phyloP scores from a whole-genome alignment of 2,329 filamentous ascomycete genomes.

The Neonectria hederae region DNA sequence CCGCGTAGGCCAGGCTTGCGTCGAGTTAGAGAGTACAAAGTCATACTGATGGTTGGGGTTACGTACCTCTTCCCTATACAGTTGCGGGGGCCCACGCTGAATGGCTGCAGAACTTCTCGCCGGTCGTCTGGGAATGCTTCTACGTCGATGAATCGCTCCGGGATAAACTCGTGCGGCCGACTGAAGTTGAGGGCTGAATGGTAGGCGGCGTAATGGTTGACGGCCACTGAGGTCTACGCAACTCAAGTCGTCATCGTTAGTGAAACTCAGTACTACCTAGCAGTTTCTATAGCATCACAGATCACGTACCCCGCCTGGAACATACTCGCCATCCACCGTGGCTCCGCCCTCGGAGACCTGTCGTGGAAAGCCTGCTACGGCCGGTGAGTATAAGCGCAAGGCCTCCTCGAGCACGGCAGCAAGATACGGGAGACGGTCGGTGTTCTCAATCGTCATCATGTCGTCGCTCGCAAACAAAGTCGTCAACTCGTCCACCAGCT shows the following conservation, averaged over 20 bases:
- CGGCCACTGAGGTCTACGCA: constrained; percentile 20
- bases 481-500: constrained; percentile 10
- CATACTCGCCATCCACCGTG: constrained; percentile 21
- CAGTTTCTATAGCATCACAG: neutral
- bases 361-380: constrained; percentile 23
- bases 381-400: constrained; percentile 26
- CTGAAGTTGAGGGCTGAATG: constrained; percentile 21
- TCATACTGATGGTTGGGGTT: neutral
- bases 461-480: constrained; percentile 10
- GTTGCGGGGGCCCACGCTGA: constrained; percentile 23
- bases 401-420: constrained; percentile 19
- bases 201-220: constrained; percentile 26
- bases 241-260: neutral
- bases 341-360: constrained; percentile 15
- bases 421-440: constrained; percentile 18
- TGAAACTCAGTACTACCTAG: neutral
- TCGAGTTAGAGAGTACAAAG: constrained; percentile 1
- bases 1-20: constrained; percentile 23
- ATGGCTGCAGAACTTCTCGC: constrained; percentile 23
- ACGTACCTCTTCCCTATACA: constrained; percentile 27
- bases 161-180: constrained; percentile 18
- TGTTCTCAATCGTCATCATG: constrained; percentile 23
- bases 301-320: constrained; percentile 20
- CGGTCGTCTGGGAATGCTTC: constrained; percentile 16
- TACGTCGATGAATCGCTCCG: constrained; percentile 19